These are phyloP conservation scores for Melaleuca quinquenervia DNA, from an alignment of 345 rosid species.

Conservation along the genomic window DNA sequence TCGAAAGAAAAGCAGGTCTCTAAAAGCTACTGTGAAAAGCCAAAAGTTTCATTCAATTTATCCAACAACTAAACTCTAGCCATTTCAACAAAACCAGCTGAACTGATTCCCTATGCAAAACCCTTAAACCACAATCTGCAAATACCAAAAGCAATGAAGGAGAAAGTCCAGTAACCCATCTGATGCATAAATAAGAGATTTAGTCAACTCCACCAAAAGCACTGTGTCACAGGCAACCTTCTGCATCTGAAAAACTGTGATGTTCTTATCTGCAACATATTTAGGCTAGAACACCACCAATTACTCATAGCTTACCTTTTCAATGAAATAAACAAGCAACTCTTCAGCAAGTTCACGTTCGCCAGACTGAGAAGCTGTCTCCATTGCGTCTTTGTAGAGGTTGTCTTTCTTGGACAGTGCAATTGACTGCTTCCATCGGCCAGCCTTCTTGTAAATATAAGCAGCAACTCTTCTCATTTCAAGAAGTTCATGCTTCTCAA, in stretches of 20 bases:
- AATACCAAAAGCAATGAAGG: neutral
- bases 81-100: neutral
- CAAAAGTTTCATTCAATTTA: neutral
- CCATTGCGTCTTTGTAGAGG: constrained; percentile 94
- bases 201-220: neutral
- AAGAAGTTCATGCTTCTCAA: constrained; percentile 96
- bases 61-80: neutral
- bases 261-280: neutral
- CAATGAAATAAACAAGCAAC: constrained; percentile 87
- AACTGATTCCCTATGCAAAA: neutral
- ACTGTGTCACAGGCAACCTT: neutral
- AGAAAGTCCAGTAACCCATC: neutral
- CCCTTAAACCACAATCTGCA: neutral
- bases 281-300: neutral
- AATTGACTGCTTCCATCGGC: constrained; percentile 98
- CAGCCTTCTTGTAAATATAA: constrained; percentile 94
- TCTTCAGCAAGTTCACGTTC: constrained; percentile 97
- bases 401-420: constrained; percentile 92
- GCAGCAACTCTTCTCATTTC: constrained; percentile 99
- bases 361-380: constrained; percentile 97
- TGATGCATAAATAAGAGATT: neutral
- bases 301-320: constrained; percentile 37
- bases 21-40: neutral
- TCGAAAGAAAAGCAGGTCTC: neutral
- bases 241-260: neutral